These are phyloP conservation scores for Fistulinella prunicolor DNA, from an alignment of 768 basidiomycete genomes.

Conservation along the genomic window DNA sequence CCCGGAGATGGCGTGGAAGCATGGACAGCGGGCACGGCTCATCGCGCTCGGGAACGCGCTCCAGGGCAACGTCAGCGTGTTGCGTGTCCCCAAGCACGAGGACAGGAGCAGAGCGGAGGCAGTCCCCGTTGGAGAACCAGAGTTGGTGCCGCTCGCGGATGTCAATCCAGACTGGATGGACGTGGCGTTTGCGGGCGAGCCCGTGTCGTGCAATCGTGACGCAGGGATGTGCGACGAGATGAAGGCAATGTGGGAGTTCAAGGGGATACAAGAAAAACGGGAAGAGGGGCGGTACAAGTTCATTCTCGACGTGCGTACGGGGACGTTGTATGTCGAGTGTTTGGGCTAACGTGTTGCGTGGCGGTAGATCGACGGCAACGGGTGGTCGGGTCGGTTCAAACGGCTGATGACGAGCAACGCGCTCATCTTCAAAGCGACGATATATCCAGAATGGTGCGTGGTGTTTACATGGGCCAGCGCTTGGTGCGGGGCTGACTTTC, in stretches of 20 bases:
- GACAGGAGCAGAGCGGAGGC: background rate
- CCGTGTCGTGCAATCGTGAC: conserved; percentile 45
- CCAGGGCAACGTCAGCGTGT: conserved; percentile 37
- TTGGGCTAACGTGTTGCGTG: background rate
- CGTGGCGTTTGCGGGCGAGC: conserved; percentile 50
- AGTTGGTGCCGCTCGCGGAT: conserved; percentile 33
- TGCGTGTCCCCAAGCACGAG: conserved; percentile 29
- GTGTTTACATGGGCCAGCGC: too few relatives aligned
- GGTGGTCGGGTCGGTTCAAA: conserved; percentile 71
- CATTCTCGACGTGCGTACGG: conserved; percentile 50
- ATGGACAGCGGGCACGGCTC: conserved; percentile 49
- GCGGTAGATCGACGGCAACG: conserved; percentile 59
- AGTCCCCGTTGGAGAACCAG: conserved; percentile 36
- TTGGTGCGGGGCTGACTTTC: background rate
- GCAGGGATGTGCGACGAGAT: conserved; percentile 40
- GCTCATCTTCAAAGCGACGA: conserved; percentile 64
- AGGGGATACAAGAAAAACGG: conserved; percentile 38
- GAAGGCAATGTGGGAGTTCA: conserved; percentile 48
- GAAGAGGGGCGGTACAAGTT: conserved; percentile 62
- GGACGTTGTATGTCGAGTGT: background rate
- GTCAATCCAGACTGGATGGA: conserved; percentile 60
- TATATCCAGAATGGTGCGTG: conserved; percentile 68
- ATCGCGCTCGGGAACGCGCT: conserved; percentile 43
- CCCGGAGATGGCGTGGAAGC: conserved; percentile 41
- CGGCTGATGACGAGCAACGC: conserved; percentile 60